These are phyloP conservation scores for Corrigiola litoralis DNA, from an alignment of 179 eudicot species.

Conservation along the genomic window DNA sequence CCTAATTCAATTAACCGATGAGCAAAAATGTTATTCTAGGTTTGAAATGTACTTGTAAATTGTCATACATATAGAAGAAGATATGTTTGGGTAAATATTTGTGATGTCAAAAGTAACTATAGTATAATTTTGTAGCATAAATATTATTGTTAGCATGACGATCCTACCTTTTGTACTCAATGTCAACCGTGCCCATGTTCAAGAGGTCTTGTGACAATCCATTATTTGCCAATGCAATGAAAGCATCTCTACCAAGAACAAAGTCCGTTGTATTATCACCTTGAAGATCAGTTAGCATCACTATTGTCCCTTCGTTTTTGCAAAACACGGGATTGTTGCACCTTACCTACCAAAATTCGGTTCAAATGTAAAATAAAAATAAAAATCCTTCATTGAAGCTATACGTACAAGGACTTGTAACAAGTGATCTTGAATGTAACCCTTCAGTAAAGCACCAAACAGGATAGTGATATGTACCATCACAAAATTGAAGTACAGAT, in stretches of 20 bases:
- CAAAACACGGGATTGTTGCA: constrained; percentile 52
- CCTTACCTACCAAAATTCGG: too few relatives aligned
- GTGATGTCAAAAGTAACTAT: background rate
- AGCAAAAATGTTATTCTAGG: too few relatives aligned
- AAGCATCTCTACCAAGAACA: constrained; percentile 54
- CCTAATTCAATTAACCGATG: constrained; percentile 19
- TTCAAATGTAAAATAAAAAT: constrained; percentile 7
- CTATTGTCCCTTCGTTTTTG: constrained; percentile 37
- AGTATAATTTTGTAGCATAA: too few relatives aligned
- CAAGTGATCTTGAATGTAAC: background rate
- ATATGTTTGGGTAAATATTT: background rate
- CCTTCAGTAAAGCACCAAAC: too few relatives aligned
- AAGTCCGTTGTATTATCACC: constrained; percentile 46
- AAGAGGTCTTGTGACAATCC: constrained; percentile 39
- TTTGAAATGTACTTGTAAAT: too few relatives aligned
- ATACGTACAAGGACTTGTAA: background rate
- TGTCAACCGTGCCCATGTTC: constrained; percentile 54
- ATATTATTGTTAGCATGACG: too few relatives aligned
- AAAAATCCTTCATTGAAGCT: too few relatives aligned
- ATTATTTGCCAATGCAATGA: constrained; percentile 50
- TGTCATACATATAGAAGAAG: too few relatives aligned
- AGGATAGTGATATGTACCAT: too few relatives aligned
- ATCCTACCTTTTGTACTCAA: constrained; percentile 61
- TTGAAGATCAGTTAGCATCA: constrained; percentile 46
- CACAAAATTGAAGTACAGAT: too few relatives aligned